phyloP scores from a whole-genome alignment of 345 rosid genomes.

The Euphorbia pulcherrima region DNA sequence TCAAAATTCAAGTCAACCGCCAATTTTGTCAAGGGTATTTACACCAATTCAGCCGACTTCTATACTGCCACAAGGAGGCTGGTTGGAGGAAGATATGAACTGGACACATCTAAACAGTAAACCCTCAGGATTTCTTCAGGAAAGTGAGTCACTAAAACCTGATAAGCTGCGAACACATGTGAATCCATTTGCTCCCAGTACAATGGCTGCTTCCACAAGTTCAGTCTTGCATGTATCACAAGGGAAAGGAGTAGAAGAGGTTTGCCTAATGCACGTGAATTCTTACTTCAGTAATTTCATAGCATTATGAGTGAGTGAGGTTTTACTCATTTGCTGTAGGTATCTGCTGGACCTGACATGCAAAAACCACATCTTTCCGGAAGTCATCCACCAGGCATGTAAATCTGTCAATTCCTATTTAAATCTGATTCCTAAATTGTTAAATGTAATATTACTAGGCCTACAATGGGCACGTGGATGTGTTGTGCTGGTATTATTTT shows the following conservation, averaged over 20 bases:
- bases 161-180: slow-evolving; percentile 43
- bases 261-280: slow-evolving; percentile 22
- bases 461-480: not conserved
- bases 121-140: slow-evolving; percentile 33
- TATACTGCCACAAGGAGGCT: slow-evolving; percentile 55
- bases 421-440: not conserved
- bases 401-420: not conserved
- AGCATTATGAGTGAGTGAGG: slow-evolving; percentile 5
- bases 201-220: slow-evolving; percentile 37
- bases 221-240: slow-evolving; percentile 41
- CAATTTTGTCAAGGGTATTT: slow-evolving; percentile 57
- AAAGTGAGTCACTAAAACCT: slow-evolving; percentile 42
- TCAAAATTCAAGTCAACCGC: slow-evolving; percentile 63
- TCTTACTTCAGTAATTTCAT: slow-evolving; percentile 9
- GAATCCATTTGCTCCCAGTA: slow-evolving; percentile 40
- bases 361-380: slow-evolving; percentile 43
- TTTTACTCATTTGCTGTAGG: slow-evolving; percentile 36
- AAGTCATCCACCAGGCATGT: slow-evolving; percentile 52
- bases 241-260: slow-evolving; percentile 66
- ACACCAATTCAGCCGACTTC: slow-evolving; percentile 39
- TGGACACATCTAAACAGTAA: slow-evolving; percentile 29
- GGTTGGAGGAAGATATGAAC: slow-evolving; percentile 62
- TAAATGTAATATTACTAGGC: not conserved
- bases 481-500: not conserved
- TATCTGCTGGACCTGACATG: slow-evolving; percentile 35